phyloP scores from a whole-genome alignment of 371 early-diverging fungal species.

The Cladochytrium tenue region DNA sequence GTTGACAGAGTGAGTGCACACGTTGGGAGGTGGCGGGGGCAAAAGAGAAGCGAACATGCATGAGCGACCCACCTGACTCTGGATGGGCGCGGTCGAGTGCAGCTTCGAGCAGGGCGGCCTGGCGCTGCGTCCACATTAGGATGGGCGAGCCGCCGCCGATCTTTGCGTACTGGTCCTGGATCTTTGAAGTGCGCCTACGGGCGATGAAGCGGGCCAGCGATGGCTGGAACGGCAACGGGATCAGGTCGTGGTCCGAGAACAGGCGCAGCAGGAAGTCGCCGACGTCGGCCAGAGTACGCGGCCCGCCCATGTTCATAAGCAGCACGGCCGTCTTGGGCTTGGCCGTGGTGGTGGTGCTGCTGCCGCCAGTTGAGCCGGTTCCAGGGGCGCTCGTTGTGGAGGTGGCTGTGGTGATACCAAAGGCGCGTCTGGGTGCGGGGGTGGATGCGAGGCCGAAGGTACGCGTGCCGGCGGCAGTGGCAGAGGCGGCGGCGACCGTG shows the following conservation, averaged over 20 bases:
- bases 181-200: conserved; percentile 79
- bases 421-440: too few relatives aligned
- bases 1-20: too few relatives aligned
- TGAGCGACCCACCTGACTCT: conserved; percentile 63
- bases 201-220: conserved; percentile 78
- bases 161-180: conserved; percentile 83
- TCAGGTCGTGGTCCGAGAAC: conserved; percentile 93
- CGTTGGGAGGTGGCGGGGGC: neutral
- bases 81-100: conserved; percentile 76
- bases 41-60: neutral
- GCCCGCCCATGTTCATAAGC: conserved; percentile 94
- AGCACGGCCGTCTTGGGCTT: conserved; percentile 72
- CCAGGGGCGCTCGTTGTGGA: too few relatives aligned
- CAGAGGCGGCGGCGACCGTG: too few relatives aligned
- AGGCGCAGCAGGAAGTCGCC: conserved; percentile 77
- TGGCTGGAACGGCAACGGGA: conserved; percentile 80
- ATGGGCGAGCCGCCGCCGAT: conserved; percentile 97
- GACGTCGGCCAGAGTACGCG: conserved; percentile 75
- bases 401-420: too few relatives aligned
- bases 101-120: conserved; percentile 78
- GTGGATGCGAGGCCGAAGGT: too few relatives aligned
- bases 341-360: neutral
- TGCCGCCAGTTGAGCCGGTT: too few relatives aligned
- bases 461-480: too few relatives aligned
- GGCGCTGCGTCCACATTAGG: conserved; percentile 82